Evolutionary conservation across 805 yeast genomes (phyloP).

Genomic region (Metschnikowia peoriensis): DNA sequence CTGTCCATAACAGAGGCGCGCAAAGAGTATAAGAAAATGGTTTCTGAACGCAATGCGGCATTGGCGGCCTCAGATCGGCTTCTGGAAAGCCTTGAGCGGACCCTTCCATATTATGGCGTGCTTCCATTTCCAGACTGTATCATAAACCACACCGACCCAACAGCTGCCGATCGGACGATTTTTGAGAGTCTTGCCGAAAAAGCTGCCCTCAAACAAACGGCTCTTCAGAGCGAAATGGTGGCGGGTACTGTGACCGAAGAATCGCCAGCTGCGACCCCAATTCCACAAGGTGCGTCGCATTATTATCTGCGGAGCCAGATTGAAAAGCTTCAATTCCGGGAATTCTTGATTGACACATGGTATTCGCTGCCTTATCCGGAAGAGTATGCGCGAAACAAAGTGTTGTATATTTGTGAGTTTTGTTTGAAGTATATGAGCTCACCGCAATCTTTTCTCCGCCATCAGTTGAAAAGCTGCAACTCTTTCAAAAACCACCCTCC

Average conservation of each 20-base stretch:
- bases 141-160: constrained; percentile 63
- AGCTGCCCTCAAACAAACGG: constrained; percentile 26
- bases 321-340: constrained; percentile 66
- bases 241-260: constrained; percentile 17
- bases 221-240: constrained; percentile 15
- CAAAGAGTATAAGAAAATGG: not conserved
- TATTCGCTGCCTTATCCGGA: constrained; percentile 92
- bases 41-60: not conserved
- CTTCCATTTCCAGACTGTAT: constrained; percentile 56
- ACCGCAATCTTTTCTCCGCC: constrained; percentile 65
- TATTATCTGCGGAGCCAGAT: constrained; percentile 41
- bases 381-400: constrained; percentile 62
- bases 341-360: constrained; percentile 83
- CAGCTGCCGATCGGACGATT: constrained; percentile 43
- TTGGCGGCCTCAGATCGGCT: constrained; percentile 7
- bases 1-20: not conserved
- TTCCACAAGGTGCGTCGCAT: constrained; percentile 18
- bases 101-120: constrained; percentile 65
- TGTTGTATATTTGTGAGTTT: constrained; percentile 75
- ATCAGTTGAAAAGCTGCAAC: constrained; percentile 66
- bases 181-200: constrained; percentile 35
- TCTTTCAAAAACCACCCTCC: constrained; percentile 61
- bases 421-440: constrained; percentile 80
- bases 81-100: constrained; percentile 6
- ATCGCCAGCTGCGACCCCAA: constrained; percentile 11